Evolutionary conservation across 306 rosid genomes (phyloP), one percentile per base, ranked within the genome.

Genomic region (Gillenia trifoliata): DNA sequence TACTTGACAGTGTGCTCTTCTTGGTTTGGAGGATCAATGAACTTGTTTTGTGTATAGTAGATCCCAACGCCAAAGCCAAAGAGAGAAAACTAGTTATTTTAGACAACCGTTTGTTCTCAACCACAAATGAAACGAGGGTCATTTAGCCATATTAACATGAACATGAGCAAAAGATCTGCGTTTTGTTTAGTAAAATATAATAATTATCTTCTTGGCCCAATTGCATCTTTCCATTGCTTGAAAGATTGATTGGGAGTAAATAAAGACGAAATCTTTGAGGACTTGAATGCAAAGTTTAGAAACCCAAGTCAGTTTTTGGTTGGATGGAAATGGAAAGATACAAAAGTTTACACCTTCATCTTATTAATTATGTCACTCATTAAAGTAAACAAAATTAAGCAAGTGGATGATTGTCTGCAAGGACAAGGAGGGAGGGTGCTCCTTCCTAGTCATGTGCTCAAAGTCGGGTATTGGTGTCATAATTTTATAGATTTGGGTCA

Each of bases 201-300:
- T 67, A 19, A 9, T 76, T 71, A 62, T 77, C 75, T 49, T 83
- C 74, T 83, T 70, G 85, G 79, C 63, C 68, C 77, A 75, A 80
- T 25, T 26, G 78, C 71, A 78, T 36, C 16, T 47, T 2, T 47
- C 57, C 73, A 57, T 72, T 83, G 76, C 80, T 78, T 76, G 63
- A 75, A 40, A 67, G 77, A 56, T 16, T 47, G 52, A 47, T 47
- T 5, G 20, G 63, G 50, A 13, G 33, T 1, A 3, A 0, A 23
- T 28, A 40, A 43, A 16, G 26, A 56, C 64, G 47, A 55, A 19
- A 57, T 23, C 2, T 68, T 68, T 61, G 71, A 75, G 68, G 72
- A 85, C 63, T 38, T 60, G 72, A 40, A 63, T 66, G 75, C 74
- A 64, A 25, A 47, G 45, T 73, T 30, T n/a, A 45, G 77, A 67